phyloP scores from a whole-genome alignment of 2,329 filamentous ascomycete species.

The Ophiostoma sp. region DNA sequence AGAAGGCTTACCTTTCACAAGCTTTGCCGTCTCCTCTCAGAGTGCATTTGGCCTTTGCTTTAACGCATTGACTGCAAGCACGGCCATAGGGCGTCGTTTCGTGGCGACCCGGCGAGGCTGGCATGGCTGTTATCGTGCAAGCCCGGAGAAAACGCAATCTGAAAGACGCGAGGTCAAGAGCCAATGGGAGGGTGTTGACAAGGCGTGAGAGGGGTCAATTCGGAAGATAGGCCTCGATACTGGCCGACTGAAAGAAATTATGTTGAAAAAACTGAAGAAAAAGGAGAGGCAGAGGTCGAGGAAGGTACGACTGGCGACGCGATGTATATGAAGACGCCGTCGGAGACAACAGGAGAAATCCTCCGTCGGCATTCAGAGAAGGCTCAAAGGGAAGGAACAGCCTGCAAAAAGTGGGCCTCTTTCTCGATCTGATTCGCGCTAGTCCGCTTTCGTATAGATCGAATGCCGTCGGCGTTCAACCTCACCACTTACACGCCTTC shows the following conservation, averaged over 20 bases:
- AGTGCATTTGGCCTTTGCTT: slow-evolving; percentile 26
- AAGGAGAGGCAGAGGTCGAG: background rate
- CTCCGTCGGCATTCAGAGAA: slow-evolving; percentile 10
- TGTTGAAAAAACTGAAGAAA: background rate
- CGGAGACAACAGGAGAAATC: background rate
- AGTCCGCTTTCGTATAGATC: background rate
- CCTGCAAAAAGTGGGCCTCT: background rate
- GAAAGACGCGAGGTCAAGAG: background rate
- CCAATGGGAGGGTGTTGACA: background rate
- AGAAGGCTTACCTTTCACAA: slow-evolving; percentile 23
- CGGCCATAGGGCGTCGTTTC: slow-evolving; percentile 21
- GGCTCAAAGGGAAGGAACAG: background rate
- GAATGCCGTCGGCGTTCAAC: slow-evolving; percentile 22
- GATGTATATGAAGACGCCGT: slow-evolving; percentile 6
- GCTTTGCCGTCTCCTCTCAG: background rate
- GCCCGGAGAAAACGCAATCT: background rate
- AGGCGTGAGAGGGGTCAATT: background rate
- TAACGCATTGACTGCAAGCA: slow-evolving; percentile 25
- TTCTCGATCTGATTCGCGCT: background rate
- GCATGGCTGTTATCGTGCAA: background rate
- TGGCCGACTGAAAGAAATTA: background rate
- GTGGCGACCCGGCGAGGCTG: background rate
- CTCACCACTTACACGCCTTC: slow-evolving; percentile 5
- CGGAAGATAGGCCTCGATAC: background rate
- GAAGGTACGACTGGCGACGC: slow-evolving; percentile 1